Percentiles rank a stretch among this genome's conserved stretches.
phyloP scores from a whole-genome alignment of 331 rosid genomes.

The Malus hybrid region DNA sequence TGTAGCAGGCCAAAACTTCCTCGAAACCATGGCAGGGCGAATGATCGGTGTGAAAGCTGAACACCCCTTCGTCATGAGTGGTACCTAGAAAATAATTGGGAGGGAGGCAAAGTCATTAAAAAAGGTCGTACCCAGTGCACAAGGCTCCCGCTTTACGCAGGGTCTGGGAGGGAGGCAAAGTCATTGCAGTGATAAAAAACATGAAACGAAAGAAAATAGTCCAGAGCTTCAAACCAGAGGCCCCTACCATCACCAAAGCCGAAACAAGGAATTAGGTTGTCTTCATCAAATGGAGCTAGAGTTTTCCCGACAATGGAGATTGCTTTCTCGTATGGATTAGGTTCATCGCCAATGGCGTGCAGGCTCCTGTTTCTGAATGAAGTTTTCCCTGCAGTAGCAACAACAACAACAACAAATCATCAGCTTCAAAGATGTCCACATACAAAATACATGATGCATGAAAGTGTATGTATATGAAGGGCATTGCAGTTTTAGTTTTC shows the following conservation, averaged over 20 bases:
- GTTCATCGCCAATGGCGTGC: slow-evolving; percentile 58
- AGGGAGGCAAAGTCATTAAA: not conserved
- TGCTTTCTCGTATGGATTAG: slow-evolving; percentile 90
- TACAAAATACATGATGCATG: not conserved
- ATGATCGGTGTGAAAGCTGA: slow-evolving; percentile 76
- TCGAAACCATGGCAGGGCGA: slow-evolving; percentile 84
- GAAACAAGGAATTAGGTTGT: slow-evolving; percentile 86
- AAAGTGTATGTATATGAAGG: not conserved
- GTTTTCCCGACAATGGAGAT: slow-evolving; percentile 74
- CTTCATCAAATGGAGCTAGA: slow-evolving; percentile 87
- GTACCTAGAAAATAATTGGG: slow-evolving; percentile 36
- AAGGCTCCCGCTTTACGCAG: too few relatives aligned
- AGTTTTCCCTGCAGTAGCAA: slow-evolving; percentile 47
- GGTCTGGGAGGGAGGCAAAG: not conserved
- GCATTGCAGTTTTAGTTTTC: not conserved
- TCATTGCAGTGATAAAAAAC: not conserved
- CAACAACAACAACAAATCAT: slow-evolving; percentile 4
- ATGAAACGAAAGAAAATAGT: not conserved
- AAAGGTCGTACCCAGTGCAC: too few relatives aligned
- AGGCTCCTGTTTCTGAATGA: slow-evolving; percentile 72
- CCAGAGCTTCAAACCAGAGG: slow-evolving; percentile 2
- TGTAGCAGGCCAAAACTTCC: slow-evolving; percentile 79
- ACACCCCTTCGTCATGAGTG: slow-evolving; percentile 79
- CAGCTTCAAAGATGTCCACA: slow-evolving; percentile 4
- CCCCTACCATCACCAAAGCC: slow-evolving; percentile 85